A percentile compares a stretch with the other conserved stretches of the same genome.
Evolutionary conservation across 2,329 filamentous ascomycete species (phyloP).

Genomic region (Aspergillus sp.): DNA sequence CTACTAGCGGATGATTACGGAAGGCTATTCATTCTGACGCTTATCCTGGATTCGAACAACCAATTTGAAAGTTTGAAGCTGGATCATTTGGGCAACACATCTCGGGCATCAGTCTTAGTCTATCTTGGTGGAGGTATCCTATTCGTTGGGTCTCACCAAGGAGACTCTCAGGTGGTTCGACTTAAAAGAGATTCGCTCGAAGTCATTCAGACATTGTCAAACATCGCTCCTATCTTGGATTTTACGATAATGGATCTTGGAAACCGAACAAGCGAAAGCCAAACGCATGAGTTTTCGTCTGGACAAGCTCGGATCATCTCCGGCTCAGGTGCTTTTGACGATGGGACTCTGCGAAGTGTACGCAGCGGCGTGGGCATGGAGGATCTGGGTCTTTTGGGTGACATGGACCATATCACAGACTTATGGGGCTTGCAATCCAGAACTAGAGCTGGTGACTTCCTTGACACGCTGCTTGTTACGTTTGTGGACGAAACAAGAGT

Average conservation of each 20-base stretch:
- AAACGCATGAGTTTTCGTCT: conserved; percentile 86
- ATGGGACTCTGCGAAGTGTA: conserved; percentile 82
- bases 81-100: conserved; percentile 59
- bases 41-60: conserved; percentile 57
- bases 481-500: conserved; percentile 77
- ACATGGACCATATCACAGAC: conserved; percentile 66
- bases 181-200: conserved; percentile 57
- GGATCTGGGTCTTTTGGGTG: conserved; percentile 72
- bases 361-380: conserved; percentile 90
- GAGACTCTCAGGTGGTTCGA: conserved; percentile 76
- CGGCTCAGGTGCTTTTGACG: conserved; percentile 81
- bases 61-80: conserved; percentile 69
- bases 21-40: conserved; percentile 72
- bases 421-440: conserved; percentile 61
- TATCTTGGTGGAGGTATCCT: conserved; percentile 63
- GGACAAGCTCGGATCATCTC: conserved; percentile 91
- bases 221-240: conserved; percentile 86
- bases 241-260: conserved; percentile 97
- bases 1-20: conserved; percentile 92
- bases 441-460: conserved; percentile 32
- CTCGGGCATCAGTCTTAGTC: conserved; percentile 69
- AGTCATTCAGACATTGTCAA: conserved; percentile 67
- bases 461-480: conserved; percentile 70
- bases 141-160: conserved; percentile 87
- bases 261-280: conserved; percentile 68